Evolutionary conservation across 2,329 filamentous ascomycete genomes (phyloP), one percentile per base, ranked within the genome.

Genomic region (Pseudocercospora musae): DNA sequence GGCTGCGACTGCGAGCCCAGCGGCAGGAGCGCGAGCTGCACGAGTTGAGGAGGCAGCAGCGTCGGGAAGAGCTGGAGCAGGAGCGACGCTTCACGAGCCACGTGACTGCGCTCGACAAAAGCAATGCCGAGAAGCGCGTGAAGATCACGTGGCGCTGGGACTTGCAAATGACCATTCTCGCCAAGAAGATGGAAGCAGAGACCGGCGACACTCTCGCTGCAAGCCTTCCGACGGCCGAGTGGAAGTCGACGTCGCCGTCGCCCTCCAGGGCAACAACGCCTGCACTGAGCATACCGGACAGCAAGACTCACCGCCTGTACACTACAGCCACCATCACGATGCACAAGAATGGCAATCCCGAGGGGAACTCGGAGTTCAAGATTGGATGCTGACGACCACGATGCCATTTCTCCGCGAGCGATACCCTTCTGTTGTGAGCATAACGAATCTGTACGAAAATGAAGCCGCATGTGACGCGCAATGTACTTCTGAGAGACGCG

Each of bases 21-120:
- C 73, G 77, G 55, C 78, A 81, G 60, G 72, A 78, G 21, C 67
- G 70, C n/a, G 78, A 80, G 58, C 58, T 78, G 1, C 68, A 71
- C 29, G 73, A 76, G 20, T 57, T 80, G 46, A 71, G 74, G 11
- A 66, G 66, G 2, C 68, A 72, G 8, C 73, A 76, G 48, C 70
- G 75, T 21, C 70, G 70, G 42, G 74, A 77, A 59, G 74, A 74
- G 56, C 59, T 68, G 4, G 71, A 71, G 23, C 64, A 75, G 52
- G 76, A 79, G 53, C 62, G 68, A 23, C 66, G 68, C 25, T 74
- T 70, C 48, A 68, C 62, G 8, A 40, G 52, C 31, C 66, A 73
- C 49, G 8, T 55, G 7, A 48, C 58, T 10, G 57, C 62, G 18
- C 56, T 71, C 23, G 68, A 71, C 27, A 61, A 70, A 1, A 49